Evolutionary conservation across 208 protist species (phyloP), one percentile per base, ranked within the genome.

Genomic region (Leishmania braziliensis): DNA sequence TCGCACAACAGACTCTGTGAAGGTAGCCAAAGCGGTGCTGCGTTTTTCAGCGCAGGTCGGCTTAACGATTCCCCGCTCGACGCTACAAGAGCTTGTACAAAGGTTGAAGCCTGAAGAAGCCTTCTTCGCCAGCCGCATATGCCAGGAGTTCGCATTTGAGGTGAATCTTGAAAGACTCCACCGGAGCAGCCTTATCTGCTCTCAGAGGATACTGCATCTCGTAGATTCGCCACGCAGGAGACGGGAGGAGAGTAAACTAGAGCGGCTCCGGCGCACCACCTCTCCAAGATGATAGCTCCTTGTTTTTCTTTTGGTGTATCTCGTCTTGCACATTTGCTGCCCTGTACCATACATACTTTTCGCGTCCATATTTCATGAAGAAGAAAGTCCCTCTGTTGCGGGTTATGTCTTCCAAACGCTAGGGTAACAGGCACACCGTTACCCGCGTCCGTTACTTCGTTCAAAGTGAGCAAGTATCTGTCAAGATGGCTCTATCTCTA

Each of bases 171-270:
- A 62, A n/a, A 33, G 46, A 0, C 51, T 58, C 0, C 46, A 33
- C 16, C 50, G 78, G 20, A 63, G 66, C 10, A 60, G 50, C 33
- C n/a, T 85, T 29, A n/a, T 76, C 18, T 36, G 20, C 2, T 51
- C 48, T 12, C 51, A 12, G 18, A 20, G 58, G 29, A 0, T 65
- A 33, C 39, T 14, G 26, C 53, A 50, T 36, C n/a, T 23, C 9
- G 5, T 48, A 62, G 26, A 36, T 51, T 43, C n/a, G 1, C 36
- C 23, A 14, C 56, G 63, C 4, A 65, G 29, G 39, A 80, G n/a
- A 23, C 81, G 77, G 12, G 81, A 78, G 50, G 66, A 73, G 10
- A 85, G 81, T 66, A 85, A 85, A 58, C 63, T 85, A 5, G 81
- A 81, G 60, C 68, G 81, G 48, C 39, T 85, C 39, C 76, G 81